These are phyloP conservation scores for Trypanosoma cruzi DNA, from an alignment of 208 protist species.

Conservation along the genomic window DNA sequence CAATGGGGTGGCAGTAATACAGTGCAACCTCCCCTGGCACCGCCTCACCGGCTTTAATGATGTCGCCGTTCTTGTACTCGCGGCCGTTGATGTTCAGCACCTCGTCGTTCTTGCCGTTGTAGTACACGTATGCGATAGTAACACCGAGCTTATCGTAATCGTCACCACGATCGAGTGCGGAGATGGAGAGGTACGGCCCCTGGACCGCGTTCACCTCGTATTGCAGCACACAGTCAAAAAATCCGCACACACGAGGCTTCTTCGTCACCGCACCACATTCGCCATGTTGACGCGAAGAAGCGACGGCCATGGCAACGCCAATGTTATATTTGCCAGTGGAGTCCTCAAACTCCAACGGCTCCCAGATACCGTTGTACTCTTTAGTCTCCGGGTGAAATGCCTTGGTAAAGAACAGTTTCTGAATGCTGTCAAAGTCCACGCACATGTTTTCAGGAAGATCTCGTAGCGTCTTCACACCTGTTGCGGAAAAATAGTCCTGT, in stretches of 20 bases:
- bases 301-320: constrained; percentile 87
- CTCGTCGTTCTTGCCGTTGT: constrained; percentile 41
- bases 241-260: constrained; percentile 89
- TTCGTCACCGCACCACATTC: constrained; percentile 91
- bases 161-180: constrained; percentile 90
- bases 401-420: constrained; percentile 60
- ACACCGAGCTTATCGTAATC: constrained; percentile 91
- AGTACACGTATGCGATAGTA: constrained; percentile 91
- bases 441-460: constrained; percentile 69
- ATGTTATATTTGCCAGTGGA: constrained; percentile 87
- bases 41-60: constrained; percentile 89
- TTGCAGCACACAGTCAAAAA: constrained; percentile 94
- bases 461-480: constrained; percentile 79
- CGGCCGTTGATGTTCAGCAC: constrained; percentile 70
- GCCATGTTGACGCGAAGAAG: constrained; percentile 74
- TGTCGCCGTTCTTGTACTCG: constrained; percentile 82
- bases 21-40: constrained; percentile 82
- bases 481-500: constrained; percentile 89
- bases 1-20: constrained; percentile 86
- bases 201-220: constrained; percentile 90
- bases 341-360: constrained; percentile 82
- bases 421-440: constrained; percentile 88
- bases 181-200: constrained; percentile 93
- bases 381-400: constrained; percentile 48
- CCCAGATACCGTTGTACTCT: constrained; percentile 74